Percentiles rank a stretch among this genome's conserved stretches.
Evolutionary conservation across 306 rosid species (phyloP).

Genomic region (Calophaca sinica): DNA sequence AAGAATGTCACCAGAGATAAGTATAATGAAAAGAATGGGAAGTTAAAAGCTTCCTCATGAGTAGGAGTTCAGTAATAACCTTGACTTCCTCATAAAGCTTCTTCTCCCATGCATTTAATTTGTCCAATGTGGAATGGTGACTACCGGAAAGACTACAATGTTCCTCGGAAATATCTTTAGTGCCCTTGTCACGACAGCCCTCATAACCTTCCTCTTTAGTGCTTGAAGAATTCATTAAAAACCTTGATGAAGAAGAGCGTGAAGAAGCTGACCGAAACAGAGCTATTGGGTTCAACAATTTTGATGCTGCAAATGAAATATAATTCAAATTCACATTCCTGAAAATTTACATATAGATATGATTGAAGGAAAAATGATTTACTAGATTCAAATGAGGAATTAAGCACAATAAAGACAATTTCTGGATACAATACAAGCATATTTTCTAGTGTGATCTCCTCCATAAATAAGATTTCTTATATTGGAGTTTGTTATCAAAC

Average conservation of each 20-base stretch:
- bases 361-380: not conserved
- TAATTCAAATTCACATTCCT: conserved; percentile 26
- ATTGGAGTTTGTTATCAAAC: conserved; percentile 18
- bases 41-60: conserved; percentile 12
- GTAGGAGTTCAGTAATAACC: conserved; percentile 55
- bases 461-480: not conserved
- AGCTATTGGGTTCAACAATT: conserved; percentile 88
- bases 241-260: conserved; percentile 74
- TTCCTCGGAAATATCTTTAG: conserved; percentile 66
- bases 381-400: conserved; percentile 1
- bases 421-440: not conserved
- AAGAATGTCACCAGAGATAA: conserved; percentile 14
- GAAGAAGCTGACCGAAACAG: conserved; percentile 86
- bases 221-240: conserved; percentile 57
- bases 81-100: conserved; percentile 89
- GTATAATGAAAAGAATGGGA: conserved; percentile 1
- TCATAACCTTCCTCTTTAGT: conserved; percentile 59
- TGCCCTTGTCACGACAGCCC: conserved; percentile 12
- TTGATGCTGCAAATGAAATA: conserved; percentile 65
- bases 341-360: conserved; percentile 15
- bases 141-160: conserved; percentile 61
- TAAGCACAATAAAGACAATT: conserved; percentile 10
- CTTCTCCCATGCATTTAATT: conserved; percentile 92
- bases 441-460: conserved; percentile 7
- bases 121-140: conserved; percentile 89